These are phyloP conservation scores for sorghum (Sorghum bicolor) DNA, from an alignment of 176 grass and related monocot genomes.

Conservation along the genomic window DNA sequence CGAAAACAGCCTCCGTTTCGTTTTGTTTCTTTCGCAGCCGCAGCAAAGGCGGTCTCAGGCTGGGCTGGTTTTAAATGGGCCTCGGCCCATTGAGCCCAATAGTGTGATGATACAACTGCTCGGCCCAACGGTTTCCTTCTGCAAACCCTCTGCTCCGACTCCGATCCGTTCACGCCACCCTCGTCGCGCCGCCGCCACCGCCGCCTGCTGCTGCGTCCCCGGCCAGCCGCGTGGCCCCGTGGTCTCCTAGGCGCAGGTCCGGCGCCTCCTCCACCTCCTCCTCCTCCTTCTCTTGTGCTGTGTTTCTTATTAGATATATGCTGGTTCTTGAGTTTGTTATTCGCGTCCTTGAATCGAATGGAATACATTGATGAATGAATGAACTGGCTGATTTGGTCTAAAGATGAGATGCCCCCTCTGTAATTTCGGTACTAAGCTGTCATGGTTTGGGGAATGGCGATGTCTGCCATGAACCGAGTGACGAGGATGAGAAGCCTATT, in stretches of 20 bases:
- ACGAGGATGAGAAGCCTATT: background rate
- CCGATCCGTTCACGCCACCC: background rate
- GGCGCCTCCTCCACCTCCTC: background rate
- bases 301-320: background rate
- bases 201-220: background rate
- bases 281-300: background rate
- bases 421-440: background rate
- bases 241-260: background rate
- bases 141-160: background rate
- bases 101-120: background rate
- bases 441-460: background rate
- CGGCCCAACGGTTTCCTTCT: background rate
- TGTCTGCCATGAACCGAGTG: background rate
- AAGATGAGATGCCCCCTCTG: background rate
- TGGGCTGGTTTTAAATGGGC: background rate
- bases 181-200: background rate
- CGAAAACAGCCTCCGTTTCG: background rate
- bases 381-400: background rate
- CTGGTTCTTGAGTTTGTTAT: background rate
- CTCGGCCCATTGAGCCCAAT: background rate
- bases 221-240: background rate
- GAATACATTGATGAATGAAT: background rate
- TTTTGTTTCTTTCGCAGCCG: background rate
- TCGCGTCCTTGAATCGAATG: background rate
- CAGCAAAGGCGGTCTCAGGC: background rate